Percentiles rank a stretch among this genome's conserved stretches.
These are phyloP conservation scores for Neonectria magnoliae DNA, from an alignment of 2,329 filamentous ascomycete genomes.

Conservation along the genomic window DNA sequence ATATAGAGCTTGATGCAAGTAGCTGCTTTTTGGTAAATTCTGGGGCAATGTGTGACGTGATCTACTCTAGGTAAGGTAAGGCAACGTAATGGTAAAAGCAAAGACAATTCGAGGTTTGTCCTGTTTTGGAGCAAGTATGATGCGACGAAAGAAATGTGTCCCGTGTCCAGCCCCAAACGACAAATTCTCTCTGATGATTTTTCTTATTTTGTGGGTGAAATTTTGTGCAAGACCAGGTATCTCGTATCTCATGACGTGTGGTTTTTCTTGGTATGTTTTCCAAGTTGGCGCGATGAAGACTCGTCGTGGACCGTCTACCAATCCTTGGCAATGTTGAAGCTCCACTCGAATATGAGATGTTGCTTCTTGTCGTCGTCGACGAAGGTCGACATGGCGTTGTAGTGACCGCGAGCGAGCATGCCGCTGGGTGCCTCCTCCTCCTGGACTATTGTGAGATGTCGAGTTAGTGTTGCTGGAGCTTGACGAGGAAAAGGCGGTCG, in stretches of 20 bases:
- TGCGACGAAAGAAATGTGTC: slow-evolving; percentile 34
- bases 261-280: slow-evolving; percentile 28
- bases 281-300: slow-evolving; percentile 16
- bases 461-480: slow-evolving; percentile 6
- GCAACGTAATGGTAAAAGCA: slow-evolving; percentile 18
- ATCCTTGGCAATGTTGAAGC: slow-evolving; percentile 96
- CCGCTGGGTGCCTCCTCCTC: slow-evolving; percentile 92
- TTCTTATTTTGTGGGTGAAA: slow-evolving; percentile 1
- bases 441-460: slow-evolving; percentile 68
- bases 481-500: not conserved
- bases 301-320: slow-evolving; percentile 67
- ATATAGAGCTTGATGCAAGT: slow-evolving; percentile 38
- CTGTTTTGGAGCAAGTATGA: slow-evolving; percentile 28
- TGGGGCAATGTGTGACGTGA: slow-evolving; percentile 18
- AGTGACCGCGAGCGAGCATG: slow-evolving; percentile 89
- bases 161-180: slow-evolving; percentile 22
- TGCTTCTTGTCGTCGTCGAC: slow-evolving; percentile 93
- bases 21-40: slow-evolving; percentile 25
- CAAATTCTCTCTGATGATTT: slow-evolving; percentile 21
- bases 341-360: slow-evolving; percentile 94
- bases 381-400: slow-evolving; percentile 89
- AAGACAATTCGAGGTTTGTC: slow-evolving; percentile 20
- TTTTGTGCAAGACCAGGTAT: slow-evolving; percentile 40
- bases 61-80: slow-evolving; percentile 26
- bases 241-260: slow-evolving; percentile 43